Base-by-base conservation (phyloP, 495 filamentous ascomycete species). In the Lasiosphaeria hispida region DNA sequence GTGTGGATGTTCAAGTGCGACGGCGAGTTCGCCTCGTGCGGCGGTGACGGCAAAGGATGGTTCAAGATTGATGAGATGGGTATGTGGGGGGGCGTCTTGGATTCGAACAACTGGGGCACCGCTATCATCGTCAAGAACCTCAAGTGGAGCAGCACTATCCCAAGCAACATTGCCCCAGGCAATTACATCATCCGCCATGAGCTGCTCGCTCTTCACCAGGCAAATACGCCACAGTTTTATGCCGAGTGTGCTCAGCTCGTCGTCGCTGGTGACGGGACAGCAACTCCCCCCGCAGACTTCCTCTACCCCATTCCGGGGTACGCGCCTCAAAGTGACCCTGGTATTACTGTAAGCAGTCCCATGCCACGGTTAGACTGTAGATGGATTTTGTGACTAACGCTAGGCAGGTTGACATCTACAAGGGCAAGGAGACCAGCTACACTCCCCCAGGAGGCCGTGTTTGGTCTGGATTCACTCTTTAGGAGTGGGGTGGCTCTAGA, bases 11-110 rank as follows among this genome's bases (percentile, higher is more conserved):
- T 75, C 58, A 62, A 65, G 42, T 77, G 76, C 57, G 48, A 63
- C 6, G 68, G 61, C 15, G 60, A 62, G 7, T 78, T 77, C 48
- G 40, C 58, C 4, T 59, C 67, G 33, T 74, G 70, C 63, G 68
- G 72, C 23, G 67, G 76, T 19, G 62, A 53, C 7, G 66, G 63
- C 4, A 71, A 70, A 17, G 60, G 63, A 11, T 81, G 78, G 78
- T 81, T 80, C 65, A 80, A 81, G 68, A 78, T 80, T 47, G 73
- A 79, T 55, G 65, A 79, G 61, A 63, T 72, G 63, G 74, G 73
- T 55, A 64, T 75, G 65, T 69, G 53, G 55, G 75, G 75, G 37
- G 19, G 48, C 23, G 42, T 50, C 17, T 61, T 83, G 33, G 75
- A 73, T 50, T 76, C 78, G 41, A 75, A 70, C 42, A 67, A 71